Percentiles rank a stretch among this genome's conserved stretches.
These are phyloP conservation scores for Ampelomyces quisqualis DNA, from an alignment of 2,329 filamentous ascomycete species.

Conservation along the genomic window DNA sequence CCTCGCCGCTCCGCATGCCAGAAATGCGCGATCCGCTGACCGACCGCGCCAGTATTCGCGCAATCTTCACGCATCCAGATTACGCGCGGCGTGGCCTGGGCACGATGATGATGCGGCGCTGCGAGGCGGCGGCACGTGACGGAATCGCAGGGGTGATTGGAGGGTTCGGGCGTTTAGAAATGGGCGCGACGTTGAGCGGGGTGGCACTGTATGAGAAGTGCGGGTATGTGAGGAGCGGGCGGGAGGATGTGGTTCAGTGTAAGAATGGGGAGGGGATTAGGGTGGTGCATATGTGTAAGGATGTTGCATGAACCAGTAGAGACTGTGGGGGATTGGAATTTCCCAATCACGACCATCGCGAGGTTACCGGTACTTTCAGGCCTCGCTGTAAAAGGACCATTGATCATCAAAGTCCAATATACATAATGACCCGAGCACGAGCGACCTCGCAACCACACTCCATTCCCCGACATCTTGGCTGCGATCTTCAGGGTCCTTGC, in stretches of 20 bases:
- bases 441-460: background rate
- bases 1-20: constrained; percentile 32
- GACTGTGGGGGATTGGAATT: too few species aligned
- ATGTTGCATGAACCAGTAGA: constrained; percentile 10
- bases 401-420: background rate
- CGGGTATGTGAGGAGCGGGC: constrained; percentile 39
- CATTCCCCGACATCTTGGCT: constrained; percentile 1
- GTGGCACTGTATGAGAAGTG: constrained; percentile 40
- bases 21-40: constrained; percentile 28
- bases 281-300: constrained; percentile 41
- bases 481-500: constrained; percentile 8
- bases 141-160: constrained; percentile 13
- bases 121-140: constrained; percentile 30
- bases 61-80: constrained; percentile 39
- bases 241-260: constrained; percentile 35
- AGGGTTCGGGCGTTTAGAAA: constrained; percentile 36
- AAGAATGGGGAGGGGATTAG: constrained; percentile 37
- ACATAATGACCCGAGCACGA: constrained; percentile 10
- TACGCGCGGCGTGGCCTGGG: constrained; percentile 35
- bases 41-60: constrained; percentile 38
- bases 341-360: background rate
- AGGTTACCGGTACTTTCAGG: background rate
- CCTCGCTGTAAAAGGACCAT: background rate
- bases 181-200: constrained; percentile 41
- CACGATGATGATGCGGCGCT: constrained; percentile 44